A percentile compares a stretch with the other conserved stretches of the same genome.
These are phyloP conservation scores for Cyanidiococcus yangmingshanensis DNA, from an alignment of 23 red algal species.

Conservation along the genomic window DNA sequence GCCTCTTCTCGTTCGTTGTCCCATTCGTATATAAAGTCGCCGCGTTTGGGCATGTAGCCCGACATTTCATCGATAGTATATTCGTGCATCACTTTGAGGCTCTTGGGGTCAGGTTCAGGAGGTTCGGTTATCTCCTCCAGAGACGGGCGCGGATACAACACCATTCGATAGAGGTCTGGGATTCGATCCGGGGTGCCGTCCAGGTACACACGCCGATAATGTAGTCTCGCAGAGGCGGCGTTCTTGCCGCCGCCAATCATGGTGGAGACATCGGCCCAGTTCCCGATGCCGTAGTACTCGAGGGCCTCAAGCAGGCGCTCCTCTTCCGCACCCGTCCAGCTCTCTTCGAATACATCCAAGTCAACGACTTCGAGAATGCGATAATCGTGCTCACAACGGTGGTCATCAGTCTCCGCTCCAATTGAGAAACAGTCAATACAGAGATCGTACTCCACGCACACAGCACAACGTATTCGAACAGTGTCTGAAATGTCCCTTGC, in stretches of 20 bases:
- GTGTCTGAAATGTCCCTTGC: conserved; percentile 59
- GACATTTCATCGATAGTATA: conserved; percentile 77
- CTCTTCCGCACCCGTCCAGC: conserved; percentile 86
- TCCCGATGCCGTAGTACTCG: conserved; percentile 80
- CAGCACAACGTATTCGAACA: conserved; percentile 80
- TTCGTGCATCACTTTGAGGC: conserved; percentile 84
- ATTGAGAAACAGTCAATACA: conserved; percentile 96
- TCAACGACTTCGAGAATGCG: conserved; percentile 59
- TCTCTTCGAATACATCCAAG: conserved; percentile 37
- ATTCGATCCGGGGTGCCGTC: conserved; percentile 35
- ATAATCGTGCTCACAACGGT: conserved; percentile 52
- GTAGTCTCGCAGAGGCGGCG: conserved; percentile 41
- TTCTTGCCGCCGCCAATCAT: conserved; percentile 49
- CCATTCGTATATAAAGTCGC: conserved; percentile 99
- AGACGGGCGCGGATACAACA: conserved; percentile 17
- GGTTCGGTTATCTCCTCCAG: background rate
- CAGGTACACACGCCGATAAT: conserved; percentile 61
- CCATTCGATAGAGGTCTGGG: conserved; percentile 27
- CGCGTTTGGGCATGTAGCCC: conserved; percentile 85
- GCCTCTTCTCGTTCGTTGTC: conserved; percentile 94
- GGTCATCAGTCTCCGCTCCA: conserved; percentile 56
- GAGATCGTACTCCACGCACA: conserved; percentile 87
- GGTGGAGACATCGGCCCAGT: conserved; percentile 84
- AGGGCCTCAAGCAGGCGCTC: conserved; percentile 83
- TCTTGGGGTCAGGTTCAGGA: conserved; percentile 46